These are phyloP conservation scores for Botrytis porri DNA, from an alignment of 2,329 filamentous ascomycete species.

Conservation along the genomic window DNA sequence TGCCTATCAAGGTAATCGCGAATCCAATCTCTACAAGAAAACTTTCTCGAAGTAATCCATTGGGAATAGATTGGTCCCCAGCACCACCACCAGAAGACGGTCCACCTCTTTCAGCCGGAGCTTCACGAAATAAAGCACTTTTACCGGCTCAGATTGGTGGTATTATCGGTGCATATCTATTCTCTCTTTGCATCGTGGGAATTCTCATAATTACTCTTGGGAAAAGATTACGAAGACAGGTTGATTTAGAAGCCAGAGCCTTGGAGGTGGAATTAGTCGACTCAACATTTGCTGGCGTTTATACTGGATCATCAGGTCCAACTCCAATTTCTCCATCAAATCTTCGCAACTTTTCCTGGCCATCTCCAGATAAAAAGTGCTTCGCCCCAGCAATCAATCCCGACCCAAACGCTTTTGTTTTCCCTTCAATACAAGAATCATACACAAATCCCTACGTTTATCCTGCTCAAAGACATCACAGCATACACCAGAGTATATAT, in stretches of 20 bases:
- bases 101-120: slow-evolving; percentile 55
- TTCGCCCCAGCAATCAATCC: slow-evolving; percentile 7
- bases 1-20: neutral
- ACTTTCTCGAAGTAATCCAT: slow-evolving; percentile 10
- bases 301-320: slow-evolving; percentile 22
- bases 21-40: neutral
- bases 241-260: slow-evolving; percentile 24
- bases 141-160: slow-evolving; percentile 81
- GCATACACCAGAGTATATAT: slow-evolving; percentile 16
- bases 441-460: slow-evolving; percentile 43
- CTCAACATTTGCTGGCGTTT: neutral
- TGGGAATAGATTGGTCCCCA: slow-evolving; percentile 50
- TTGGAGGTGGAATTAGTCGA: slow-evolving; percentile 40
- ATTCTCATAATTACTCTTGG: slow-evolving; percentile 61
- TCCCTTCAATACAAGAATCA: slow-evolving; percentile 27
- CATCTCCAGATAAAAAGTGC: slow-evolving; percentile 41
- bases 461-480: slow-evolving; percentile 41
- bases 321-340: slow-evolving; percentile 33
- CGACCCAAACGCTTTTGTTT: slow-evolving; percentile 16
- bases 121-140: slow-evolving; percentile 58
- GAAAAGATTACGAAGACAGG: slow-evolving; percentile 47
- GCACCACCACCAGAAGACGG: slow-evolving; percentile 60
- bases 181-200: slow-evolving; percentile 72
- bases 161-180: slow-evolving; percentile 78
- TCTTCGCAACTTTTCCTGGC: slow-evolving; percentile 49